Base-by-base conservation (phyloP, 1,139 yeast genomes). In the Tardiomyces depauwii region DNA sequence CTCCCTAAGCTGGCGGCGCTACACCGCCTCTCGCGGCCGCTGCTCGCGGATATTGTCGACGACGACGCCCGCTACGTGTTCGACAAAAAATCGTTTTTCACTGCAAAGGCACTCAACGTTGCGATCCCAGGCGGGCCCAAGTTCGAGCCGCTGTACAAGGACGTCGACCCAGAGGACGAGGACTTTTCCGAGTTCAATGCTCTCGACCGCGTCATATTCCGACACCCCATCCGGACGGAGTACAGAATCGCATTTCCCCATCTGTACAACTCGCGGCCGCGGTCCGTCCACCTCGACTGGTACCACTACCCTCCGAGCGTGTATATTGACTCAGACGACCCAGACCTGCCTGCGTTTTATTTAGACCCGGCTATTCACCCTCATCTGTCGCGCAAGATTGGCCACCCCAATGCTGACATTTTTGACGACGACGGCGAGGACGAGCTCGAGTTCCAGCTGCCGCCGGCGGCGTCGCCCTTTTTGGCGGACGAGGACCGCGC, bases 91-190 rank as follows among this genome's bases (percentile, higher is more conserved):
- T 73, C 95, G 0, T 84, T 91, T 52, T 77, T 82, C 60, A 88
- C 96, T 0, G 95, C 97, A 1, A 91, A 91, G 58, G 91, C 95
- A 7, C 71, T 93, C 49, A 88, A 88, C 58, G 73, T 81, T 45
- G 82, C 95, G 1, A 71, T 91, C 39, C 96, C 96, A 0, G 96
- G 96, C 2, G 99, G 98, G 0, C 98, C 99, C 3, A 86, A 82
- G 59, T 91, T 89, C 63, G 97, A 89, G 63, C 96, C 96, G 0
- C 64, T 89, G n/a, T 79, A 71, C 64, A 80, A 80, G 49, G 54
- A 53, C 36, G 69, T 71, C 32, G 80, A 81, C 53, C 80, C 81
- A 2, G 82, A 76, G 40, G 68, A 68, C 44, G 94, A 83, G 51
- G 96, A 88, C 58, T 83, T 76, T 61, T 86, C 87, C 44, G 97